A percentile compares a stretch with the other conserved stretches of the same genome.
Evolutionary conservation across 768 basidiomycete genomes (phyloP).

Genomic region (Tulasnella sp.): DNA sequence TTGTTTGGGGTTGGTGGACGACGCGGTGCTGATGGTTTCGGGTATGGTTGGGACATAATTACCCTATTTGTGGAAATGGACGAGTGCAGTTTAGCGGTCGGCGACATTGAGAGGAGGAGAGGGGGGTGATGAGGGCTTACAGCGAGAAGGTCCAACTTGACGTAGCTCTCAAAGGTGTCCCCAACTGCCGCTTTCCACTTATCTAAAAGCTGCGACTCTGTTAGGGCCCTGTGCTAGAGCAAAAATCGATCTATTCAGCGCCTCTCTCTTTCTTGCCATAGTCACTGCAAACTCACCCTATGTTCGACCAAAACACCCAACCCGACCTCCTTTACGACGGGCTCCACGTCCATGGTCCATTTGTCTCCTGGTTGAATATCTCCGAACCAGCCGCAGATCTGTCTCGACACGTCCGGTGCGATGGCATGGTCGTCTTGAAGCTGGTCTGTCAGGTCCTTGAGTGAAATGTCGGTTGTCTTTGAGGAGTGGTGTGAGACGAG

Average conservation of each 20-base stretch:
- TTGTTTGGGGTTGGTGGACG: slow-evolving; percentile 19
- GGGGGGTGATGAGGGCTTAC: slow-evolving; percentile 34
- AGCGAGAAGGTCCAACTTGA: slow-evolving; percentile 56
- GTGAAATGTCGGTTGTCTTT: slow-evolving; percentile 43
- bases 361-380: slow-evolving; percentile 29
- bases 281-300: slow-evolving; percentile 27
- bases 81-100: neutral
- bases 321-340: slow-evolving; percentile 65
- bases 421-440: slow-evolving; percentile 70
- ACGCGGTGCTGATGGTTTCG: slow-evolving; percentile 28
- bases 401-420: slow-evolving; percentile 44
- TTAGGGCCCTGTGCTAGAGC: slow-evolving; percentile 48
- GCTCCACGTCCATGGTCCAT: slow-evolving; percentile 58
- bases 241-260: neutral
- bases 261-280: neutral
- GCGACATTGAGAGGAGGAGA: slow-evolving; percentile 3
- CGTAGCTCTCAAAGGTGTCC: slow-evolving; percentile 55
- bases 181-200: slow-evolving; percentile 70
- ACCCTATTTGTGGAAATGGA: slow-evolving; percentile 41
- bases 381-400: slow-evolving; percentile 82
- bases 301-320: slow-evolving; percentile 51
- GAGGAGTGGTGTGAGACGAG: slow-evolving; percentile 49
- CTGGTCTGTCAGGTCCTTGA: slow-evolving; percentile 38
- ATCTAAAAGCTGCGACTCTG: slow-evolving; percentile 43
- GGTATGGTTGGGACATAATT: slow-evolving; percentile 50